Percentiles rank a stretch among this genome's conserved stretches.
Evolutionary conservation across 768 basidiomycete genomes (phyloP).

Genomic region (Suillus decipiens): DNA sequence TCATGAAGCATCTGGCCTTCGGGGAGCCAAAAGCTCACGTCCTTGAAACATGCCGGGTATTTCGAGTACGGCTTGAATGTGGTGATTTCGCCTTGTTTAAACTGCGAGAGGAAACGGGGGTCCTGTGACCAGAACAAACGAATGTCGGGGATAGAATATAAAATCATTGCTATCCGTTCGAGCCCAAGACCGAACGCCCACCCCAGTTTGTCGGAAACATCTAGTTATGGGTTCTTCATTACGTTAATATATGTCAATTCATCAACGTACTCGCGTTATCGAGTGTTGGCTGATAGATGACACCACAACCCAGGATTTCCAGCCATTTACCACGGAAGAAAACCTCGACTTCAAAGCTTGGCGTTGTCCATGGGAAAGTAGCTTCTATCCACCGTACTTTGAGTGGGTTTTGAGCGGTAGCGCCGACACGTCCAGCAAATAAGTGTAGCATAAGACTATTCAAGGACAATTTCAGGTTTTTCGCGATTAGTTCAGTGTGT

Average conservation of each 20-base stretch:
- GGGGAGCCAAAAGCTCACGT: slow-evolving; percentile 92
- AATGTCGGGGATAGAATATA: slow-evolving; percentile 96
- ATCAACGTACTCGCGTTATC: slow-evolving; percentile 75
- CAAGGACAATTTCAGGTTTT: slow-evolving; percentile 86
- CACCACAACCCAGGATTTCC: slow-evolving; percentile 93
- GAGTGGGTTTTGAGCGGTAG: slow-evolving; percentile 65
- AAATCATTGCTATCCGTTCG: slow-evolving; percentile 96
- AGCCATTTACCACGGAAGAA: slow-evolving; percentile 97
- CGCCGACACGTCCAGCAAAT: slow-evolving; percentile 64
- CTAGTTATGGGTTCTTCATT: slow-evolving; percentile 38
- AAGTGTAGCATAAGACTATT: slow-evolving; percentile 83
- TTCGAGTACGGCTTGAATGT: slow-evolving; percentile 91
- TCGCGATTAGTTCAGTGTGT: slow-evolving; percentile 72
- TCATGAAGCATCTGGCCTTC: slow-evolving; percentile 68
- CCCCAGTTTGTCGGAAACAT: slow-evolving; percentile 79
- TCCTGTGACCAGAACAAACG: slow-evolving; percentile 97
- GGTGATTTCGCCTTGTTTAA: slow-evolving; percentile 71
- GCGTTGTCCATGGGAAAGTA: slow-evolving; percentile 96
- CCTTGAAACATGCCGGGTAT: slow-evolving; percentile 92
- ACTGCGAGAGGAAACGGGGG: slow-evolving; percentile 84
- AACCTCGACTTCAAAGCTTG: slow-evolving; percentile 98
- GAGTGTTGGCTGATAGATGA: slow-evolving; percentile 86
- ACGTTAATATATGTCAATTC: slow-evolving; percentile 12
- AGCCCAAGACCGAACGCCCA: slow-evolving; percentile 99
- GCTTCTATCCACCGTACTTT: slow-evolving; percentile 97